Evolutionary conservation across 768 basidiomycete genomes (phyloP), one percentile per base, ranked within the genome.

Genomic region (Termitomyces titanicus): DNA sequence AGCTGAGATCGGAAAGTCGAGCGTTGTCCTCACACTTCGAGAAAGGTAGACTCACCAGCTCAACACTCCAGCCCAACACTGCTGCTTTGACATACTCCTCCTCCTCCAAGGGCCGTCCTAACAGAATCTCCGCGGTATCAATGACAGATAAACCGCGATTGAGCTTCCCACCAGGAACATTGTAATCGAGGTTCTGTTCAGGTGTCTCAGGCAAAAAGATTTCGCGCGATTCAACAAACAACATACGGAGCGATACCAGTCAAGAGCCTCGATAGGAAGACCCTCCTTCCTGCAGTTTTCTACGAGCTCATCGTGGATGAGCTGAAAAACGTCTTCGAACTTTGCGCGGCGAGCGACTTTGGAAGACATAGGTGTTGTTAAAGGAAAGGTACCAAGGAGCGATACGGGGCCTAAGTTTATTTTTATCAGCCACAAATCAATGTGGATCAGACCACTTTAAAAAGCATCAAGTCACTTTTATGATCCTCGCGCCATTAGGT

Each of bases 111-210:
- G 73, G 45, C 2, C 82, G 74, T 1, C 89, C 92, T 56, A 87
- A 84, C 57, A 98, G 72, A 67, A 98, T 94, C 72, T 92, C 86
- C 50, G 87, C 89, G 3, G 92, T 90, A 70, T 98, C 96, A 44
- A 94, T 88, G 63, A 97, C 94, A 11, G 93, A 94, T 74, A 98
- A 79, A n/a, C 96, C 94, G 34, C 96, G 85, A 72, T 97, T 98
- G 51, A 98, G 86, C 72, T 98, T 98, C 3, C 94, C 94, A 39
- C 93, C 92, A 0, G 94, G 94, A n/a, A 92, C 89, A 71, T 98
- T 98, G 77, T 94, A 89, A 61, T 94, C 83, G 53, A 98, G 75
- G 68, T 81, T 94, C 92, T 94, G 51, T 44, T 15, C 18, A 27
- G 38, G 15, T n/a, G 18, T 31, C 39, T 18, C 47, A 37, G 22